Percentiles rank a stretch among this genome's conserved stretches.
phyloP scores from a whole-genome alignment of 805 yeast species.

The Kodamaea fukazawae region DNA sequence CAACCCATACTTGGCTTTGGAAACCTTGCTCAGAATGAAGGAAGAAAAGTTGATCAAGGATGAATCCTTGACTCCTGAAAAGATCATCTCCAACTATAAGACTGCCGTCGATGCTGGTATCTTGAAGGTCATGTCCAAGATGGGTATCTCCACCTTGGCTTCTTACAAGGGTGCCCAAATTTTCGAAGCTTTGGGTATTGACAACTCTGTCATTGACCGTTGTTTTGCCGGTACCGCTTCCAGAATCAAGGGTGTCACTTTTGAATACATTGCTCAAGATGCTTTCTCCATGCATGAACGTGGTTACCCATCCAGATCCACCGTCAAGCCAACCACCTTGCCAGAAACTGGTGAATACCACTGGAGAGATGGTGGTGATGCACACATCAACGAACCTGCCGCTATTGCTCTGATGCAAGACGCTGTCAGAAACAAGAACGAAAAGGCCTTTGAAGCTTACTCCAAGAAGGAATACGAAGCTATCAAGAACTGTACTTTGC shows the following conservation, averaged over 20 bases:
- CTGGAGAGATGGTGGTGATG: slow-evolving; percentile 98
- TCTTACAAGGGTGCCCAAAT: slow-evolving; percentile 99
- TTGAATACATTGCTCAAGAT: slow-evolving; percentile 94
- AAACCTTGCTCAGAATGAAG: slow-evolving; percentile 82
- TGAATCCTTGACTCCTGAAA: slow-evolving; percentile 52
- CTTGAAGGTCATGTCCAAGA: slow-evolving; percentile 95
- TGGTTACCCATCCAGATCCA: slow-evolving; percentile 79
- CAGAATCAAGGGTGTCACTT: slow-evolving; percentile 91
- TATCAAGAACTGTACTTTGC: slow-evolving; percentile 84
- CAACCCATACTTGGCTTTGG: slow-evolving; percentile 91
- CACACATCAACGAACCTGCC: slow-evolving; percentile 90
- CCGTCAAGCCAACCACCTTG: slow-evolving; percentile 67
- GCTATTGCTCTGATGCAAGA: slow-evolving; percentile 96
- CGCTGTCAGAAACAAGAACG: slow-evolving; percentile 97
- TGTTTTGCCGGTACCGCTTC: slow-evolving; percentile 98
- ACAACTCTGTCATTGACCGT: slow-evolving; percentile 89
- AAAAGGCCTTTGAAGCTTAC: slow-evolving; percentile 86
- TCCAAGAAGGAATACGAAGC: slow-evolving; percentile 89
- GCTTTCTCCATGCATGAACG: slow-evolving; percentile 91
- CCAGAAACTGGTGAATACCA: slow-evolving; percentile 97
- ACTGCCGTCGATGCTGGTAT: slow-evolving; percentile 87
- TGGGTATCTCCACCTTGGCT: slow-evolving; percentile 98
- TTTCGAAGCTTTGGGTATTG: slow-evolving; percentile 94
- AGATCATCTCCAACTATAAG: slow-evolving; percentile 74
- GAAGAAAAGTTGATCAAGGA: slow-evolving; percentile 66